Base-by-base conservation (phyloP, 768 basidiomycete species). In the Boletus rufocinnamomeus region DNA sequence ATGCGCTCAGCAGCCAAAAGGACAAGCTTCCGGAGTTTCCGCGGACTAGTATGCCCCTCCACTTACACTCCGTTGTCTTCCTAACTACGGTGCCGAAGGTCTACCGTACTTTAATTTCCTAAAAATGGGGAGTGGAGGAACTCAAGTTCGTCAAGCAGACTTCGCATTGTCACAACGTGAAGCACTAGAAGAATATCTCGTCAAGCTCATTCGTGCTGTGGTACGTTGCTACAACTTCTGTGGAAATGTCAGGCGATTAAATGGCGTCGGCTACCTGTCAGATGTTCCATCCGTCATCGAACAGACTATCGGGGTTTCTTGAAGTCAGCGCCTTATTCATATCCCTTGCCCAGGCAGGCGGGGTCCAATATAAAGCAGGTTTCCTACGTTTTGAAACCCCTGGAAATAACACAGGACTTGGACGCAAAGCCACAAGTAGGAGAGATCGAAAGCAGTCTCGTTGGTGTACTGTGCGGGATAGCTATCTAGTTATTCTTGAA, bases 201-300 rank as follows among this genome's bases (percentile, higher is more conserved):
- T 98, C 32, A 83, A 83, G 41, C 80, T 99, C 16, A 94, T 97
- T 58, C 86, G 90, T 28, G 89, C 92, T 2, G 95, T 97, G 44
- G 95, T 95, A 74, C 60, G 88, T 74, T 28, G 28, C 8, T 54
- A 13, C 19, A 14, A n/a, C 23, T n/a, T n/a, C n/a, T 4, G 9
- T 25, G 38, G 23, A 32, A 37, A 8, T 35, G 5, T 40, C 7
- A 6, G 8, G 11, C 75, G 21, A 50, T 32, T 30, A 16, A 54
- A 16, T 25, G 38, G 6, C 38, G 6, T 51, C 19, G 38, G 57
- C 61, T 28, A 52, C 45, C 30, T 45, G 32, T 50, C 10, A 96
- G 95, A 97, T 98, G 91, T 97, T 96, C 74, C 93, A 95, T 66
- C 93, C 95, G 1, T 86, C 93, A 23, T 83, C 93, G 1, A 98